Percentiles rank a stretch among this genome's conserved stretches.
phyloP scores from a whole-genome alignment of 192 early-diverging fungal genomes.

The Gaertneriomyces semiglobifer region DNA sequence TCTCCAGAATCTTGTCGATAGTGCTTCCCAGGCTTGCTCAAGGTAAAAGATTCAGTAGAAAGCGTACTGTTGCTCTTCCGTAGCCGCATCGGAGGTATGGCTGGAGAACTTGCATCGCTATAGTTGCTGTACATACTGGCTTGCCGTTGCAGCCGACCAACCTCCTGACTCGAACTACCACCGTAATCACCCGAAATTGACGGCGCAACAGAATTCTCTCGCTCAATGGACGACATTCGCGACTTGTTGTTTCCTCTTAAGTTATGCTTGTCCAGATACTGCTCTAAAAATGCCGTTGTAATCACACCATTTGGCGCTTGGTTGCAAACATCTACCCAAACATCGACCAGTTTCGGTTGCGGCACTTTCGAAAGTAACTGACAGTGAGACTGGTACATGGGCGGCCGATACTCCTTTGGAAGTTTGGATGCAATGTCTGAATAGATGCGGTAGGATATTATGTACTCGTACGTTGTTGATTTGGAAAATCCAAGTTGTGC shows the following conservation, averaged over 20 bases:
- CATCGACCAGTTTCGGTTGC: constrained; percentile 45
- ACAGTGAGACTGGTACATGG: constrained; percentile 54
- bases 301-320: constrained; percentile 46
- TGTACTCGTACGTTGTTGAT: constrained; percentile 59
- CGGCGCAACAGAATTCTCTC: not conserved
- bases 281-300: constrained; percentile 48
- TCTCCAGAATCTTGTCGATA: constrained; percentile 4
- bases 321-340: constrained; percentile 47
- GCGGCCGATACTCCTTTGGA: constrained; percentile 37
- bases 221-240: constrained; percentile 11
- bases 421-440: constrained; percentile 50
- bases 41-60: not conserved
- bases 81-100: not conserved
- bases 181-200: not conserved
- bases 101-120: too few species aligned
- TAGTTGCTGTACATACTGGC: too few species aligned
- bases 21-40: not conserved
- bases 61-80: not conserved
- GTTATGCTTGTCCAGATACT: constrained; percentile 36
- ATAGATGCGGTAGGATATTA: constrained; percentile 51
- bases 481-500: constrained; percentile 52
- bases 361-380: constrained; percentile 57
- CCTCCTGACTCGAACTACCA: not conserved
- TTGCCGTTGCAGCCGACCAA: not conserved
- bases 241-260: constrained; percentile 19